These are phyloP conservation scores for Saksenaea oblongispora DNA, from an alignment of 371 early-diverging fungal species.

Conservation along the genomic window DNA sequence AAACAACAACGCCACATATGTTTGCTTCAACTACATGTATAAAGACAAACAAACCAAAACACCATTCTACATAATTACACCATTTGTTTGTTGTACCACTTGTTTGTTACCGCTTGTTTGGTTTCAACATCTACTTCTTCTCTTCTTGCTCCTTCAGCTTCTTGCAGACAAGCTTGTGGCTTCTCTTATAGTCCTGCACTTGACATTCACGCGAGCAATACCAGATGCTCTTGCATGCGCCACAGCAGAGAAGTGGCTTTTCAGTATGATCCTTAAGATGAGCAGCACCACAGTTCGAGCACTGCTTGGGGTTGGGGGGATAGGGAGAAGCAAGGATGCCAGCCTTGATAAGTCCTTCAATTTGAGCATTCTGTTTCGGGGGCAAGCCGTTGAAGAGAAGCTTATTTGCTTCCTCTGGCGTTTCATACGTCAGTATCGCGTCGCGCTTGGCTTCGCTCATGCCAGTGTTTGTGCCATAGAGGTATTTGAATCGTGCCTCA, in stretches of 20 bases:
- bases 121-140: neutral
- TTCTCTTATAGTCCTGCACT: conserved; percentile 52
- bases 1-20: neutral
- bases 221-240: conserved; percentile 62
- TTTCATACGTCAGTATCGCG: conserved; percentile 51
- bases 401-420: conserved; percentile 35
- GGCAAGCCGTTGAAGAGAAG: conserved; percentile 38
- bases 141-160: conserved; percentile 5
- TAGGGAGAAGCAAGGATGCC: conserved; percentile 42
- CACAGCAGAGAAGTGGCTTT: conserved; percentile 57
- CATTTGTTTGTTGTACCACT: too few relatives aligned
- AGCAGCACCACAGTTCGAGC: conserved; percentile 57
- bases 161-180: conserved; percentile 57
- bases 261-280: conserved; percentile 52
- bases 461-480: conserved; percentile 58
- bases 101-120: too few relatives aligned
- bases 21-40: neutral
- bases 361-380: conserved; percentile 35
- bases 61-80: neutral
- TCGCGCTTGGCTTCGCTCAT: conserved; percentile 62
- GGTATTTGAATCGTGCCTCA: conserved; percentile 56
- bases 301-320: conserved; percentile 45
- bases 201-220: conserved; percentile 69
- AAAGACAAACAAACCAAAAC: neutral
- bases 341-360: conserved; percentile 46